Evolutionary conservation across 768 basidiomycete genomes (phyloP).

Genomic region (Calvatia gigantea): DNA sequence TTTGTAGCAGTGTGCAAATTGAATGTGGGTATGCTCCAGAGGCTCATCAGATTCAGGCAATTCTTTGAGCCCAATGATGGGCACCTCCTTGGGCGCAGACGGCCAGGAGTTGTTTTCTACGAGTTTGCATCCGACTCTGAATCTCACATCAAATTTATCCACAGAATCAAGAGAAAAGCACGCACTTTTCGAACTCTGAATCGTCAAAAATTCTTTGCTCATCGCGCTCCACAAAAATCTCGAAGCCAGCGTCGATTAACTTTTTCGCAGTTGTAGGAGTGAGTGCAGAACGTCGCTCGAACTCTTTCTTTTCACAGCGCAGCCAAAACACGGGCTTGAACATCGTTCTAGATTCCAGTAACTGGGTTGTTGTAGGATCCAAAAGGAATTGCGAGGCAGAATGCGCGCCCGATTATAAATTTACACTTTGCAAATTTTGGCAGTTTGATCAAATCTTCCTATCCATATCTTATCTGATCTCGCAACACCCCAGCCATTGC

Average conservation of each 20-base stretch:
- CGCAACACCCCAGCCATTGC: no score
- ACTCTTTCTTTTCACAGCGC: slow-evolving; percentile 94
- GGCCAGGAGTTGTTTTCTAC: slow-evolving; percentile 90
- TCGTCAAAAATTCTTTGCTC: slow-evolving; percentile 93
- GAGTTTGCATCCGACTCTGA: slow-evolving; percentile 89
- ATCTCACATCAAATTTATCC: slow-evolving; percentile 12
- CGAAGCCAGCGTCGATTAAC: slow-evolving; percentile 87
- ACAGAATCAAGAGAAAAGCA: slow-evolving; percentile 15
- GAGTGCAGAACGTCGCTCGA: slow-evolving; percentile 89
- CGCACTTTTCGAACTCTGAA: slow-evolving; percentile 88
- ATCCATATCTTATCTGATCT: no score
- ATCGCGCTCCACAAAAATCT: slow-evolving; percentile 90
- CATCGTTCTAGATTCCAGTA: slow-evolving; percentile 32
- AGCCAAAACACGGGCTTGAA: slow-evolving; percentile 74
- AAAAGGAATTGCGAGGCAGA: not conserved
- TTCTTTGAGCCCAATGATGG: slow-evolving; percentile 96
- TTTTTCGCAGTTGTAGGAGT: slow-evolving; percentile 89
- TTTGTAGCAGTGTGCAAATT: slow-evolving; percentile 99
- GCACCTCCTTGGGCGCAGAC: slow-evolving; percentile 62
- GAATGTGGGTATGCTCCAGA: slow-evolving; percentile 91
- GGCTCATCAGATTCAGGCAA: slow-evolving; percentile 81
- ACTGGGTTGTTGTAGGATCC: not conserved
- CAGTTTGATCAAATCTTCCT: no score
- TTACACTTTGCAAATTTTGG: no score
- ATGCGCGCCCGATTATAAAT: not conserved